A percentile compares a stretch with the other conserved stretches of the same genome.
Conservation (phyloP, 441 rosid species). For the Codiaeum variegatum region DNA sequence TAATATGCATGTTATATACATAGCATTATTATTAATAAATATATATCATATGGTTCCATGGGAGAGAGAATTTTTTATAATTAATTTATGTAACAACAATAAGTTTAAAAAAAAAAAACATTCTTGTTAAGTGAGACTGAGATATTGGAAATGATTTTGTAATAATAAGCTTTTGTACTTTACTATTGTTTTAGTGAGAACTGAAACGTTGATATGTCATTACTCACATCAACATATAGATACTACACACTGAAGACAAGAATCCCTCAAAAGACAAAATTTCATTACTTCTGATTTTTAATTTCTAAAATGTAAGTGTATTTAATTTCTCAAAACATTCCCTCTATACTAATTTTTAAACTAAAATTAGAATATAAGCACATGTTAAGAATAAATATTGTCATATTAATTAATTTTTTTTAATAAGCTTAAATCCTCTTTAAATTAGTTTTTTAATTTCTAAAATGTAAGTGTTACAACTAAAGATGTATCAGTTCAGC, state of each 20-base stretch:
- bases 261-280: constrained; percentile 47
- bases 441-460: no score
- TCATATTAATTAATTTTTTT: no score
- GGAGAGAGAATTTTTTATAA: constrained; percentile 1
- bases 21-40: neutral
- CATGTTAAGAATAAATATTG: no score
- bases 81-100: neutral
- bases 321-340: no score
- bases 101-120: neutral
- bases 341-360: no score
- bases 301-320: no score
- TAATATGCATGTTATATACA: constrained; percentile 16
- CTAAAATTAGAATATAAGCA: neutral
- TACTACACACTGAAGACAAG: constrained; percentile 22
- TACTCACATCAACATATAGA: neutral
- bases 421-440: no score
- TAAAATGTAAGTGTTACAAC: no score
- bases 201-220: neutral
- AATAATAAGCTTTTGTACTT: constrained; percentile 25
- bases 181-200: neutral
- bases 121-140: constrained; percentile 17
- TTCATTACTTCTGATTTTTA: no score
- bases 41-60: constrained; percentile 1
- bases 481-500: no score
- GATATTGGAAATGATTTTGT: constrained; percentile 29